Base-by-base conservation (phyloP, 1,139 yeast species). In the Yamadazyma taylorii region DNA sequence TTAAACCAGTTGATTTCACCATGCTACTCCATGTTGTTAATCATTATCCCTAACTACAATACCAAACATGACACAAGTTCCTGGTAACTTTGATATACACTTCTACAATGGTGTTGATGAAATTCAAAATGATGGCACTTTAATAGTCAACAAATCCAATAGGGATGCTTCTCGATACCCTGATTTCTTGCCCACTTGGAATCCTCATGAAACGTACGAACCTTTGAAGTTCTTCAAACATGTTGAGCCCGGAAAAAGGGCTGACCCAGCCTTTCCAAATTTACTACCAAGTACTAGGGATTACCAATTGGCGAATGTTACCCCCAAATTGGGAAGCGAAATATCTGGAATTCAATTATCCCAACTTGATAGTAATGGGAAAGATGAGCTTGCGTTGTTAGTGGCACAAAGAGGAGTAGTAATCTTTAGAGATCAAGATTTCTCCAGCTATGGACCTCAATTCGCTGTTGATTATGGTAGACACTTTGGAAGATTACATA, bases 321-420 rank as follows among this genome's bases (percentile, higher is more conserved):
- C 81, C 3, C 87, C 86, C 33, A 78, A 75, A 52, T 61, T 81
- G 36, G 88, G 88, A n/a, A 63, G 80, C 10, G 82, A 75, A 51
- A 58, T 81, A 24, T 52, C 55, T 21, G 83, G 83, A 13, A 58
- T 80, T 30, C 81, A 78, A 50, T 60, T 81, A 32, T 73, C 81
- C 2, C 51, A 67, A 39, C 60, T 80, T 34, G 58, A 65, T 29
- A 65, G 66, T 30, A 58, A 56, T 4, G 83, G 71, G 30, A 75
- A 73, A 52, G 76, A 79, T 51, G 86, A 80, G 46, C 64, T 80
- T 46, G 84, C 85, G 0, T 61, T 77, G 31, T 61, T 72, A 27
- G 79, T 78, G 17, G 81, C 81, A 4, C 71, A 76, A 53, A 67
- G 84, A 45, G 85, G 85, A 34, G 81, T 79, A 36, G 81, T 78